Percentiles rank a stretch among this genome's conserved stretches.
phyloP scores from a whole-genome alignment of 2,329 filamentous ascomycete genomes.

The Fusarium annulatum region DNA sequence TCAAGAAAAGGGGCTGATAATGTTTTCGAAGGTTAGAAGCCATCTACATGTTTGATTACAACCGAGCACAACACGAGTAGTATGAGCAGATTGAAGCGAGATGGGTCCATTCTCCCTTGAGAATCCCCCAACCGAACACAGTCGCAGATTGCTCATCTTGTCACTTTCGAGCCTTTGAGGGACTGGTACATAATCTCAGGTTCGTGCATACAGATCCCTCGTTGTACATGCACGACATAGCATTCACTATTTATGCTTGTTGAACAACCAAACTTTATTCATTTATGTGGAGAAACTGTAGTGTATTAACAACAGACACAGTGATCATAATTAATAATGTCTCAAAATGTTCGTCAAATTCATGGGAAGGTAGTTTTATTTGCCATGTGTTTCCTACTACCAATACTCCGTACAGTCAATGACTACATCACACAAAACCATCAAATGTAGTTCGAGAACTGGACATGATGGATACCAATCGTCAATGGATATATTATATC shows the following conservation, averaged over 20 bases:
- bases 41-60: conserved; percentile 41
- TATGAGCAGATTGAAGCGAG: conserved; percentile 24
- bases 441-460: conserved; percentile 1
- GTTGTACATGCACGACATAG: conserved; percentile 37
- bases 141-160: conserved; percentile 3
- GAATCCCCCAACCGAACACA: conserved; percentile 13
- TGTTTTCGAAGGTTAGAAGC: conserved; percentile 14
- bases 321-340: conserved; percentile 9
- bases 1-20: conserved; percentile 28
- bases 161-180: conserved; percentile 10
- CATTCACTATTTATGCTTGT: conserved; percentile 28
- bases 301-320: neutral
- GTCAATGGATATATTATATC: neutral
- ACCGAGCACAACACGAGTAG: conserved; percentile 31
- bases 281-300: conserved; percentile 23
- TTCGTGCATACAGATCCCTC: conserved; percentile 17
- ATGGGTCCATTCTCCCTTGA: conserved; percentile 35
- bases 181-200: neutral
- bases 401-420: neutral
- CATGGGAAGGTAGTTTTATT: neutral
- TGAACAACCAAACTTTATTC: conserved; percentile 25
- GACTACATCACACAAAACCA: neutral
- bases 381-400: neutral
- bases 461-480: conserved; percentile 1
- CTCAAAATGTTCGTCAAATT: neutral